Evolutionary conservation across 169 alveolate genomes (phyloP), one percentile per base, ranked within the genome.

Genomic region (Eimeria falciformis): DNA sequence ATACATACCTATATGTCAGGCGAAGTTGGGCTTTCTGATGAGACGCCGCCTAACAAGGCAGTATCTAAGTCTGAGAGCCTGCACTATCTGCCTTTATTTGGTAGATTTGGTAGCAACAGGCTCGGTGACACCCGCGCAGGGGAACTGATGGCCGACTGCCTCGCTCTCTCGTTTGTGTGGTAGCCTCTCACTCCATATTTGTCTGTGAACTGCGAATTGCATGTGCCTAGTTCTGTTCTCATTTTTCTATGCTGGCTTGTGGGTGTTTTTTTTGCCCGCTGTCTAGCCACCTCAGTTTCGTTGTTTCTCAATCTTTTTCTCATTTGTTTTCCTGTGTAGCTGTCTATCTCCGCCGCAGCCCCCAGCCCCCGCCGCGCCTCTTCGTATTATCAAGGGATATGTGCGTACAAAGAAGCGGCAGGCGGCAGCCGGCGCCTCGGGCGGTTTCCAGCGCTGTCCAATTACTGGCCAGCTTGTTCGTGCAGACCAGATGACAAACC

Each of bases 381-480:
- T 97, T 87, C 94, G 96, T 53, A 98, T 96, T 75, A 95, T 95
- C 58, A 97, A 95, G 95, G 95, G 96, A 46, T 95, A 96, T 73
- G 97, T 95, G 65, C 93, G 93, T 1, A 88, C 86, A 37, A 95
- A 94, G 75, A 94, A 93, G 89, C 96, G 94, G 88, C 68, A 66
- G 93, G 87, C 79, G 50, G 95, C 95, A 27, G 89, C 93, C 23
- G 95, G 92, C 23, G 81, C 58, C 50, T 88, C 94, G 58, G 46
- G 95, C 94, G 85, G 92, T 45, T 55, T 97, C 96, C 98, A 98
- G 90, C 96, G 96, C 94, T 98, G 99, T 79, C 99, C 99, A 23
- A 97, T 98, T 81, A 98, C 99, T 37, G 98, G 98, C 46, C 98
- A 97, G 90, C 95, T 97, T 94, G 96, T 98, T 12, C 98, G 98